These are phyloP conservation scores for Carex scoparia DNA, from an alignment of 176 grass and related monocot species.

Conservation along the genomic window DNA sequence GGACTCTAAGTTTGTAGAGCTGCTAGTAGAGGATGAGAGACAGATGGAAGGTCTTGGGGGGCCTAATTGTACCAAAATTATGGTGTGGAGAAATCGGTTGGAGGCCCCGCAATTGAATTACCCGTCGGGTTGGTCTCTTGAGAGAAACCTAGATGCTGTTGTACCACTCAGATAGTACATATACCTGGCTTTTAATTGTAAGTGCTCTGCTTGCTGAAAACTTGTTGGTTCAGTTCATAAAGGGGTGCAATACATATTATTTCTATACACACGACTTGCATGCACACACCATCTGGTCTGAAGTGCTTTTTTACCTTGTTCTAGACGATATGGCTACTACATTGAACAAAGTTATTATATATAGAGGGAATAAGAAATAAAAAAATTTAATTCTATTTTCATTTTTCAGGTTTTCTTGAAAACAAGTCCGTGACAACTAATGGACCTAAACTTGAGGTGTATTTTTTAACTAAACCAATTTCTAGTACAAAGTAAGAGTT, in stretches of 20 bases:
- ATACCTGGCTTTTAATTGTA: constrained; percentile 21
- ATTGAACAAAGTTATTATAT: neutral
- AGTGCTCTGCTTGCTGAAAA: constrained; percentile 25
- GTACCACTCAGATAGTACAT: constrained; percentile 41
- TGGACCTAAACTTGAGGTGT: constrained; percentile 48
- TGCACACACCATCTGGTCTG: neutral
- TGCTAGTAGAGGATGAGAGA: constrained; percentile 72
- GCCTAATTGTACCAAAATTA: constrained; percentile 56
- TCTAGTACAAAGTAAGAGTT: constrained; percentile 53
- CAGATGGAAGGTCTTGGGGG: constrained; percentile 87
- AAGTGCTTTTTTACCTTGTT: constrained; percentile 40
- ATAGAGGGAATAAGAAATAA: neutral
- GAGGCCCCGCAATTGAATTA: constrained; percentile 50
- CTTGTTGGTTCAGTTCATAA: neutral
- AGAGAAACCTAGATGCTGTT: constrained; percentile 47
- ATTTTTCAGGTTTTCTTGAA: constrained; percentile 37
- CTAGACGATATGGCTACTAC: neutral
- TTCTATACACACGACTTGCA: neutral
- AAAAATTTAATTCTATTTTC: neutral
- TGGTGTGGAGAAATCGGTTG: constrained; percentile 72
- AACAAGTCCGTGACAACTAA: constrained; percentile 52
- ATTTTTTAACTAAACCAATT: constrained; percentile 47
- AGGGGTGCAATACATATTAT: neutral
- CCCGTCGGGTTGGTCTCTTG: constrained; percentile 56
- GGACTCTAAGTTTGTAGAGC: constrained; percentile 76